Percentiles rank a stretch among this genome's conserved stretches.
These are phyloP conservation scores for Yamadazyma pseudoaaseri DNA, from an alignment of 1,139 yeast genomes.

Conservation along the genomic window DNA sequence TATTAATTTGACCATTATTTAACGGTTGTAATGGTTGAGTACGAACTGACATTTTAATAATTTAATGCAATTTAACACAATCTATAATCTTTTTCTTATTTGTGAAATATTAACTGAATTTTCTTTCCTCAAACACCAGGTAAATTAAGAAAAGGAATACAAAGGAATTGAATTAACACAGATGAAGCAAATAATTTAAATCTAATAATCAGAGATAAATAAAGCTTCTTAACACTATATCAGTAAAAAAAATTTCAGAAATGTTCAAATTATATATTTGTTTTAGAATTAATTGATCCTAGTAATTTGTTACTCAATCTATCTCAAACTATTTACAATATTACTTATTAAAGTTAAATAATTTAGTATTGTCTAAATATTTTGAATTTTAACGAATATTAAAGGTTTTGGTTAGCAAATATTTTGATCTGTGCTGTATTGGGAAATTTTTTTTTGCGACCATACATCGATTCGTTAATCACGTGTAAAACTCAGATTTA, in stretches of 20 bases:
- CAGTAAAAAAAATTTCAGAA: neutral
- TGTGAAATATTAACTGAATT: too few relatives aligned
- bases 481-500: too few relatives aligned
- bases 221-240: too few relatives aligned
- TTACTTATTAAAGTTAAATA: conserved; percentile 8
- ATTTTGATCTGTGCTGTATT: conserved; percentile 7
- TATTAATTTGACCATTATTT: conserved; percentile 44
- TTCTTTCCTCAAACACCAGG: too few relatives aligned
- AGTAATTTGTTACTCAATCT: conserved; percentile 8
- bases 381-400: conserved; percentile 11
- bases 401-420: conserved; percentile 4
- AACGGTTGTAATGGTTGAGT: conserved; percentile 49
- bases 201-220: too few relatives aligned
- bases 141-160: too few relatives aligned
- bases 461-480: too few relatives aligned
- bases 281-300: neutral
- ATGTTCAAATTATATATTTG: conserved; percentile 1
- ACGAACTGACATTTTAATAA: conserved; percentile 39
- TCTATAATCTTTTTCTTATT: too few relatives aligned
- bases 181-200: too few relatives aligned
- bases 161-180: too few relatives aligned
- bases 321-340: conserved; percentile 11
- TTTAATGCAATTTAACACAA: too few relatives aligned
- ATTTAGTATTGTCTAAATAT: conserved; percentile 9
- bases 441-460: conserved; percentile 10